Conservation (phyloP, 352 stramenopile genomes). For the Plasmopara viticola region DNA sequence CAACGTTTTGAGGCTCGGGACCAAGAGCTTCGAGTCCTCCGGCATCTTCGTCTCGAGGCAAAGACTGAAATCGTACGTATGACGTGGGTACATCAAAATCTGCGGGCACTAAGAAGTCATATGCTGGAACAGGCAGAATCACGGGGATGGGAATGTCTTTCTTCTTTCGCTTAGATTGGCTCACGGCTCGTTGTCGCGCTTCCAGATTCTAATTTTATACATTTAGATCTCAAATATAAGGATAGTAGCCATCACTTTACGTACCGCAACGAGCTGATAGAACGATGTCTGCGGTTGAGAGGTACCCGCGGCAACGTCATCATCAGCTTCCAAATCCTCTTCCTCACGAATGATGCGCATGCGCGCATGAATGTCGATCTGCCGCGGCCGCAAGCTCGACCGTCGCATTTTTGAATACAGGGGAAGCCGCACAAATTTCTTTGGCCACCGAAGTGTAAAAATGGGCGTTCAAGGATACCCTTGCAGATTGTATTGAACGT, state of each 20-base stretch:
- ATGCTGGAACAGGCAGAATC: conserved; percentile 57
- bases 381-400: conserved; percentile 77
- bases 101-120: conserved; percentile 56
- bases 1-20: conserved; percentile 42
- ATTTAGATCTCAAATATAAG: conserved; percentile 3
- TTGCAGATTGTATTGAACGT: not conserved
- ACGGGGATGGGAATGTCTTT: conserved; percentile 86
- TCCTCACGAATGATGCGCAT: conserved; percentile 81
- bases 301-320: conserved; percentile 30
- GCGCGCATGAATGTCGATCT: conserved; percentile 84
- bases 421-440: conserved; percentile 3
- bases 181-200: conserved; percentile 37
- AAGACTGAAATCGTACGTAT: conserved; percentile 78
- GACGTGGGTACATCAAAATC: conserved; percentile 73
- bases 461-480: not conserved
- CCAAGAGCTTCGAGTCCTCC: conserved; percentile 16
- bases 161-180: conserved; percentile 55
- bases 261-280: conserved; percentile 66
- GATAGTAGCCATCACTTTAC: conserved; percentile 8
- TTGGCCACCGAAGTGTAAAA: not conserved
- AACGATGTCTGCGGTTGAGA: conserved; percentile 49
- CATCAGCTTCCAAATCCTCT: conserved; percentile 69
- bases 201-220: conserved; percentile 42
- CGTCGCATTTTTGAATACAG: conserved; percentile 42
- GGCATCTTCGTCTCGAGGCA: conserved; percentile 33